phyloP scores from a whole-genome alignment of 345 rosid genomes.

The Tarenaya hassleriana region DNA sequence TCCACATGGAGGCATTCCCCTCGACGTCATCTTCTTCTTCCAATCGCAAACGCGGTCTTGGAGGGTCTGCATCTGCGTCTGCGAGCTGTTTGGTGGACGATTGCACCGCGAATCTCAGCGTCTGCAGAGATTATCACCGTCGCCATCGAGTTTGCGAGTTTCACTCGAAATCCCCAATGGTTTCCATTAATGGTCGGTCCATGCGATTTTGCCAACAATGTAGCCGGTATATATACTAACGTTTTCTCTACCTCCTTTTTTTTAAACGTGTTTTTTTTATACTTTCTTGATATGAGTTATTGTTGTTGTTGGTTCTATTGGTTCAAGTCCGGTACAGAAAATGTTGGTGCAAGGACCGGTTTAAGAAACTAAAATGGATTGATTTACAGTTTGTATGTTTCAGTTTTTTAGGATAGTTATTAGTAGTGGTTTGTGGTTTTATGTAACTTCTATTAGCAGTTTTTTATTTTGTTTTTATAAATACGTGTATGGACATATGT shows the following conservation, averaged over 20 bases:
- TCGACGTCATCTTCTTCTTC: conserved; percentile 38
- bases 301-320: neutral
- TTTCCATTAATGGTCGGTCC: conserved; percentile 50
- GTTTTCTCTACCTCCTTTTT: neutral
- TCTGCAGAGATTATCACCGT: conserved; percentile 66
- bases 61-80: conserved; percentile 27
- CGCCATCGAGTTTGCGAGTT: conserved; percentile 73
- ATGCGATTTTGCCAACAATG: conserved; percentile 84
- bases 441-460: no score
- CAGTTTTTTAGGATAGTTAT: no score
- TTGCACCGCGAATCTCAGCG: conserved; percentile 56
- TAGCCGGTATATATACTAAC: conserved; percentile 73
- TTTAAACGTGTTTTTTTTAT: no score
- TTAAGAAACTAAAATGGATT: no score
- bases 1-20: no score
- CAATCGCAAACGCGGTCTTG: conserved; percentile 43
- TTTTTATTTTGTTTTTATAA: no score
- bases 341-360: no score
- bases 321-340: no score
- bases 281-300: neutral
- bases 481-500: no score
- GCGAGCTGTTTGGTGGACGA: conserved; percentile 76
- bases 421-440: no score
- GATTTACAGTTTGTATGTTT: no score
- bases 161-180: conserved; percentile 59